Base-by-base conservation (phyloP, 1,139 yeast species). In the Blastobotrys elegans region DNA sequence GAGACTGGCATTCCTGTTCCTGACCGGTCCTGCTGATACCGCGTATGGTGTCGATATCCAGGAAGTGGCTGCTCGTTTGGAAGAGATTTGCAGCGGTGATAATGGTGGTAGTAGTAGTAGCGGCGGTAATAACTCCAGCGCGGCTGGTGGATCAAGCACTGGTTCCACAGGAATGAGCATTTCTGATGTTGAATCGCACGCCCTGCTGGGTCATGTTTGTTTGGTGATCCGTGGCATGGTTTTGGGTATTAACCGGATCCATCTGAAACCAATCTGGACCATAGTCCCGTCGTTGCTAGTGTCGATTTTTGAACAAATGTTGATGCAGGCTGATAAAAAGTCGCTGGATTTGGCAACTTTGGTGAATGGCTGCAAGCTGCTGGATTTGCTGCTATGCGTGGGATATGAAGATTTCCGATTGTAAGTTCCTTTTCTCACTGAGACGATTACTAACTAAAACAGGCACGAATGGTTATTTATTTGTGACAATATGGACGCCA, bases 401-500 rank as follows among this genome's bases (percentile, higher is more conserved):
- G 77, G 81, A 35, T 74, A 74, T 46, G 97, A 89, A 60, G 96
- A 88, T 47, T 90, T 92, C 65, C 83, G 82, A 58, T 66, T 84
- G 55, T 74, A 52, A 43, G 64, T 50, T 14, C 24, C 10, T 24
- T 24, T 24, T 24, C 10, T 24, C n/a, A n/a, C n/a, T n/a, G n/a
- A n/a, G n/a, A n/a, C 22, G n/a, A 27, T 21, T 16, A 36, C 42
- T 38, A n/a, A 36, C 46, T 35, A 46, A 32, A 34, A n/a, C 35
- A 57, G 59, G 17, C 61, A 78, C 56, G 92, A 87, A 58, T 92
- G 97, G 97, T 70, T 90, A 1, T 92, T 88, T 63, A 76, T 90
- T 13, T 75, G 83, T 30, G 86, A 84, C 55, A 80, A 78, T 21
- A 75, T 83, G 33, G 89, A 84, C 54, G 80, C 86, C 8, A 73